Evolutionary conservation across 345 rosid genomes (phyloP).

Genomic region (Eucalyptus guilfoylei): DNA sequence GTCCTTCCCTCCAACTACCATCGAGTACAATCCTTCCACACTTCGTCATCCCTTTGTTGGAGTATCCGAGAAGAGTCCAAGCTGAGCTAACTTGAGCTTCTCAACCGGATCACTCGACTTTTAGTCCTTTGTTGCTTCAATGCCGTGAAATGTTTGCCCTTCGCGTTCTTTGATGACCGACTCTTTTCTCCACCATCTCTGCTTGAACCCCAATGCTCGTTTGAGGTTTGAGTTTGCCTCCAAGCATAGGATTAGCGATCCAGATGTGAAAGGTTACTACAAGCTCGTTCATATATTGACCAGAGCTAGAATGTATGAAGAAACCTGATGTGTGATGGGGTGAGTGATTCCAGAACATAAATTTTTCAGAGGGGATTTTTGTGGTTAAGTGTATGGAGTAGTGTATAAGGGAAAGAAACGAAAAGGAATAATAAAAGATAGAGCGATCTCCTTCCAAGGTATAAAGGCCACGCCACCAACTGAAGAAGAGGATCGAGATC

Average conservation of each 20-base stretch:
- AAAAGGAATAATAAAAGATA: no score
- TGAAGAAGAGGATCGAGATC: no score
- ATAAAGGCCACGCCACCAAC: no score
- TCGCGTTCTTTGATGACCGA: conserved; percentile 50
- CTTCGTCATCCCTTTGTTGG: conserved; percentile 20
- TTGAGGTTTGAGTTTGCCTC: conserved; percentile 41
- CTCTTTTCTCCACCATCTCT: conserved; percentile 43
- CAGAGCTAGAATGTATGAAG: conserved; percentile 59
- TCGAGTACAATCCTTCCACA: not conserved
- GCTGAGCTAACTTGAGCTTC: conserved; percentile 34
- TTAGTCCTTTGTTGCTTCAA: conserved; percentile 44
- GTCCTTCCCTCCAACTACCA: not conserved
- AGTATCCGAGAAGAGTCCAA: conserved; percentile 48
- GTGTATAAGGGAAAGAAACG: no score
- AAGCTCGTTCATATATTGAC: conserved; percentile 65
- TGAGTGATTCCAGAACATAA: no score
- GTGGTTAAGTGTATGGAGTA: no score
- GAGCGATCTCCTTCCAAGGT: no score
- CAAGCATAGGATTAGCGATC: conserved; percentile 43
- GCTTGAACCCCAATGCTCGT: conserved; percentile 50
- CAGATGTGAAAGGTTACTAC: conserved; percentile 46
- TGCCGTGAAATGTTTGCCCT: conserved; percentile 33
- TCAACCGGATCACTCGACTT: conserved; percentile 60
- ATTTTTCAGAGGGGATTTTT: no score
- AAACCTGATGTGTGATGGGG: no score